Conservation (phyloP, 257 asterid genomes). For the Fraxinus anomala region DNA sequence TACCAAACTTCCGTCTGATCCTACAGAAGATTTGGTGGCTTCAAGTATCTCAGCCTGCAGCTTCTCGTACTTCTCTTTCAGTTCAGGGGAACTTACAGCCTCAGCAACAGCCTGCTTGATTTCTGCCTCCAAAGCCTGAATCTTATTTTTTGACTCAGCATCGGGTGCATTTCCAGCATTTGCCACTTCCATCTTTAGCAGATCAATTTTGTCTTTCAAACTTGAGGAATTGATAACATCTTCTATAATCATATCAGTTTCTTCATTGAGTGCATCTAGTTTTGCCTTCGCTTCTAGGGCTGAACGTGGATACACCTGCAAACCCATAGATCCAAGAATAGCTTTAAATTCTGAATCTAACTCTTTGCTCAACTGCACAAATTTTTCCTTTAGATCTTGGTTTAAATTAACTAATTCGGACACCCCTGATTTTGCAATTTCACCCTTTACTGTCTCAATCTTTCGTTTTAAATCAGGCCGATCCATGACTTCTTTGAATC, state of each 20-base stretch:
- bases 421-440: constrained; percentile 52
- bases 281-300: constrained; percentile 38
- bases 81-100: constrained; percentile 47
- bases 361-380: constrained; percentile 51
- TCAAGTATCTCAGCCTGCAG: constrained; percentile 52
- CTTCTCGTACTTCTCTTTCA: constrained; percentile 60
- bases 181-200: constrained; percentile 53
- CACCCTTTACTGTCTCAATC: constrained; percentile 56
- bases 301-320: constrained; percentile 39
- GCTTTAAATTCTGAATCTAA: constrained; percentile 48
- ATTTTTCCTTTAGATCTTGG: constrained; percentile 61
- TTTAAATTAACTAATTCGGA: constrained; percentile 37
- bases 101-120: constrained; percentile 58
- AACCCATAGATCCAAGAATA: constrained; percentile 51
- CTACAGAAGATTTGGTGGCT: constrained; percentile 39
- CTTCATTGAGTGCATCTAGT: constrained; percentile 48
- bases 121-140: constrained; percentile 54
- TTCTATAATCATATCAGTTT: constrained; percentile 50
- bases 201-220: constrained; percentile 66
- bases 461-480: constrained; percentile 58
- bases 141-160: constrained; percentile 51
- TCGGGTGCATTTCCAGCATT: constrained; percentile 56
- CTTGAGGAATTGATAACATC: constrained; percentile 54
- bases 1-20: constrained; percentile 51
- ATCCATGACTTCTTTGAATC: constrained; percentile 46